Base-by-base conservation (phyloP, 164 flowering plant species). In the Annona cherimola region DNA sequence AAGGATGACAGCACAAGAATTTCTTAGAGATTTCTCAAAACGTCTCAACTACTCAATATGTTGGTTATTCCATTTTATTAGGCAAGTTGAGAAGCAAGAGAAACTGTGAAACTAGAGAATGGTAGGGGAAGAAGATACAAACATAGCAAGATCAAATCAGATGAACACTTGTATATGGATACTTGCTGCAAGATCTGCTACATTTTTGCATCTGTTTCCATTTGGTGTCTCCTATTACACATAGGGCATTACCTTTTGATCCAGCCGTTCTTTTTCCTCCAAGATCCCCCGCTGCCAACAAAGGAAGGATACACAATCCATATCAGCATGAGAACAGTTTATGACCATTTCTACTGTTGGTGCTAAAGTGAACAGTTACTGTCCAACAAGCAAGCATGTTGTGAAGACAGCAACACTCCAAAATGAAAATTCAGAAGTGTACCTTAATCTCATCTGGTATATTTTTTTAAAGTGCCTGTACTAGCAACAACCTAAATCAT, bases 381-480 rank as follows among this genome's bases (percentile, higher is more conserved):
- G 9, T 54, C 12, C 2, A 65, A 45, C 26, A 72, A 45, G 6
- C 11, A 75, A 41, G 5, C 19, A 71, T 4, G n/a, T 45, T 4
- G 39, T 60, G 18, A 45, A 44, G 11, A 55, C 42, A 61, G 19
- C 42, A 44, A 63, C 43, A 35, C 18, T 35, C 45, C 42, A 75
- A 45, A n/a, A 60, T n/a, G 40, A 61, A 71, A 63, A 54, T 74
- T 45, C 54, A 42, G 64, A 62, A 71, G 42, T 8, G 42, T 26
- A 92, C 99, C 96, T 86, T 85, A 75, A 92, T 84, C 55, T 87
- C 94, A 69, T 89, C 82, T 67, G 98, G 86, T 4, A 91, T 79
- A 70, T 83, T 82, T 59, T 83, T 72, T 66, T 98, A 90, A 74
- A 95, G 97, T 65, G 94, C 93, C 66, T 95, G 88, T 44, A 92